A percentile compares a stretch with the other conserved stretches of the same genome.
phyloP scores from a whole-genome alignment of 2,329 filamentous ascomycete species.

The Diaporthe helianthi region DNA sequence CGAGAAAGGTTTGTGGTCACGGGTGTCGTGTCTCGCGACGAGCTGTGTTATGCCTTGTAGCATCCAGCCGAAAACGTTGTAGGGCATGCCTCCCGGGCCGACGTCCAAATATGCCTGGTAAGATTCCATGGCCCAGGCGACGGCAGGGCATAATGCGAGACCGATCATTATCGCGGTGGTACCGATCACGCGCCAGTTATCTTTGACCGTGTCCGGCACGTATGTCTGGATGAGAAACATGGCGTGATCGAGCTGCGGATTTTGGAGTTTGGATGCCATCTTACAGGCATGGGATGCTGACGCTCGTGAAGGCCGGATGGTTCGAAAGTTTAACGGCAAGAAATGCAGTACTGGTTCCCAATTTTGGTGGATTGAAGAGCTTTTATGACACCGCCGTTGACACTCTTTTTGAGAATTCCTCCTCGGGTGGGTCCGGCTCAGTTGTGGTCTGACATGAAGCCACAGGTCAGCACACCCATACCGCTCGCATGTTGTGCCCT shows the following conservation, averaged over 20 bases:
- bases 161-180: slow-evolving; percentile 30
- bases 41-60: slow-evolving; percentile 44
- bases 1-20: slow-evolving; percentile 41
- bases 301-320: not conserved
- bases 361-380: not conserved
- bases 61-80: slow-evolving; percentile 52
- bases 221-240: slow-evolving; percentile 22
- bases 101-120: slow-evolving; percentile 51
- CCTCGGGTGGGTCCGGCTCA: slow-evolving; percentile 19
- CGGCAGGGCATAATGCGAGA: slow-evolving; percentile 19
- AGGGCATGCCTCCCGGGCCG: slow-evolving; percentile 52
- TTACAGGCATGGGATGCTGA: not conserved
- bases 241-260: slow-evolving; percentile 25
- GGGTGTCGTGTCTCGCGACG: slow-evolving; percentile 45
- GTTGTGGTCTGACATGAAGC: slow-evolving; percentile 27
- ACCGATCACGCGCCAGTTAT: slow-evolving; percentile 30
- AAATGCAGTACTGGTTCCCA: not conserved
- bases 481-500: not conserved
- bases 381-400: not conserved
- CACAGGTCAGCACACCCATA: slow-evolving; percentile 16
- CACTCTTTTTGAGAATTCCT: not conserved
- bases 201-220: slow-evolving; percentile 23
- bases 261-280: slow-evolving; percentile 4
- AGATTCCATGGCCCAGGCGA: slow-evolving; percentile 40
- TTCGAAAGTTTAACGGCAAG: not conserved